These are phyloP conservation scores for Climacium dendroides DNA, from an alignment of 225 moss, liverwort and hornwort genomes.

Conservation along the genomic window DNA sequence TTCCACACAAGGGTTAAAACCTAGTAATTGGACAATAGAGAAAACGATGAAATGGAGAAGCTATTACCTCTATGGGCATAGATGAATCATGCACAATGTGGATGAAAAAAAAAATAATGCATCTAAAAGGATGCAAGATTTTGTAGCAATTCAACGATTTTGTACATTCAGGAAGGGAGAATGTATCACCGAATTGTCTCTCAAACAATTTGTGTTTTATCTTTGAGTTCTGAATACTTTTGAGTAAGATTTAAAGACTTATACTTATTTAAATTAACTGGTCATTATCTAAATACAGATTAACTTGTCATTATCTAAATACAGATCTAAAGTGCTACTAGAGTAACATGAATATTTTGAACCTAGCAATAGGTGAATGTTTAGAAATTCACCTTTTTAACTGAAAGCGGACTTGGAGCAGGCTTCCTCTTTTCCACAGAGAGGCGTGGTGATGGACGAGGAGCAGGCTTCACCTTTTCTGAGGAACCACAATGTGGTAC, in stretches of 20 bases:
- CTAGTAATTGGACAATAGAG: neutral
- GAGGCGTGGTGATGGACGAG: neutral
- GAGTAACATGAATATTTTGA: neutral
- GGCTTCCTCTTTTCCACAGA: neutral
- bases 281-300: no score
- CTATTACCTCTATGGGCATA: neutral
- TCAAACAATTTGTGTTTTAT: neutral
- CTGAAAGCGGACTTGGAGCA: neutral
- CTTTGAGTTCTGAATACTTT: neutral
- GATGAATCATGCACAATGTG: neutral
- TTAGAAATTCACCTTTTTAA: neutral
- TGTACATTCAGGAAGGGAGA: neutral
- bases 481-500: neutral
- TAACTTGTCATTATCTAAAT: neutral
- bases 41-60: neutral
- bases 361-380: neutral
- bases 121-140: neutral
- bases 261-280: neutral
- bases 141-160: neutral
- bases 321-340: neutral
- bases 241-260: neutral
- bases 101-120: neutral
- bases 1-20: neutral
- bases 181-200: neutral
- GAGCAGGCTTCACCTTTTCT: neutral